Evolutionary conservation across 2,329 filamentous ascomycete species (phyloP).

Genomic region (Penicillium decumbens): DNA sequence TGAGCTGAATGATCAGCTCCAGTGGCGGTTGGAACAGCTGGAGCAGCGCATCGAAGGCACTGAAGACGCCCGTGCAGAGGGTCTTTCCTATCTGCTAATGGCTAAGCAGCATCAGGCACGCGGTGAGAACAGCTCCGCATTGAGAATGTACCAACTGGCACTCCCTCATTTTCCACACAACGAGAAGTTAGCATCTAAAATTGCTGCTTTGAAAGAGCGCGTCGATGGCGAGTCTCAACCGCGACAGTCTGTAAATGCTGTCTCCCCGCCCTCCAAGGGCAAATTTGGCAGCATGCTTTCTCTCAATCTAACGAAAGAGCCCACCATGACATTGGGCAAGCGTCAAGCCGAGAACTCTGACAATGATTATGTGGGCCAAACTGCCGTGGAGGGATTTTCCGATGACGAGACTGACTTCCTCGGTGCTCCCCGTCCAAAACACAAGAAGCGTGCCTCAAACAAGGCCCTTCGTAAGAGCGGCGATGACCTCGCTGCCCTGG

Average conservation of each 20-base stretch:
- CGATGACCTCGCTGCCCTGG: constrained; percentile 15
- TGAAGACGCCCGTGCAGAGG: constrained; percentile 74
- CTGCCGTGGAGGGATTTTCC: constrained; percentile 20
- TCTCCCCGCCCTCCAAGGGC: constrained; percentile 20
- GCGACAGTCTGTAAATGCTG: constrained; percentile 12
- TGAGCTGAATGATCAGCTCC: constrained; percentile 70
- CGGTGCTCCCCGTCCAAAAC: constrained; percentile 19
- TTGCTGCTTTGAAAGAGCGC: constrained; percentile 51
- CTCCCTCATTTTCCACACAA: constrained; percentile 82
- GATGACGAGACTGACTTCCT: constrained; percentile 32
- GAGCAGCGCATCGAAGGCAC: constrained; percentile 77
- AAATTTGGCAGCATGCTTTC: constrained; percentile 34
- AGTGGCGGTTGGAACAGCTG: constrained; percentile 73
- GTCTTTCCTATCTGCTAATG: constrained; percentile 79
- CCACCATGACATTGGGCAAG: constrained; percentile 24
- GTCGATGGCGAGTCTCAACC: constrained; percentile 33
- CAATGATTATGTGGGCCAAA: constrained; percentile 29
- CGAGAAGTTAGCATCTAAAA: constrained; percentile 62
- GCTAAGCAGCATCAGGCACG: constrained; percentile 83
- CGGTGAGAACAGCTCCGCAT: constrained; percentile 70
- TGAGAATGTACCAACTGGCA: constrained; percentile 82
- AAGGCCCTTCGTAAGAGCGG: constrained; percentile 16
- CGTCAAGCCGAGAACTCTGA: constrained; percentile 30
- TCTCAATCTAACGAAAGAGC: constrained; percentile 29
- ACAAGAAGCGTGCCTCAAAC: constrained; percentile 29